Percentiles rank a stretch among this genome's conserved stretches.
These are phyloP conservation scores for Candida albicans DNA, from an alignment of 1,139 yeast species.

Conservation along the genomic window DNA sequence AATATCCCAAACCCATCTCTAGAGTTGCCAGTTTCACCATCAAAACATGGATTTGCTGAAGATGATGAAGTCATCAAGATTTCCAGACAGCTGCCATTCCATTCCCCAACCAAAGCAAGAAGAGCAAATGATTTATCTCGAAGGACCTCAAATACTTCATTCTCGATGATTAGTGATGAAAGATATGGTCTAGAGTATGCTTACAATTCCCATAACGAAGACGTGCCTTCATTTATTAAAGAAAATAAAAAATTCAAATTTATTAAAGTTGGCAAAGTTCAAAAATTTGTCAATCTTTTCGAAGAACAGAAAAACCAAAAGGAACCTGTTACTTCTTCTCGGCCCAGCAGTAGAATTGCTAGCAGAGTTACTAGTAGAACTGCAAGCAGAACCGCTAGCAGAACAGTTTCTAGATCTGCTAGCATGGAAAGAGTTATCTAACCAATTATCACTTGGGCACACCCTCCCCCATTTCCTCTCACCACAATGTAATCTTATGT, in stretches of 20 bases:
- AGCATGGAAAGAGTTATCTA: not conserved
- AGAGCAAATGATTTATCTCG: slow-evolving; percentile 16
- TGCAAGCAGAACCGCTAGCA: not conserved
- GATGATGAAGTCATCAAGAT: slow-evolving; percentile 10
- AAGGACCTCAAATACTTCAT: slow-evolving; percentile 22
- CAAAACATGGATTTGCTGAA: slow-evolving; percentile 4
- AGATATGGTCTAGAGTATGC: slow-evolving; percentile 32
- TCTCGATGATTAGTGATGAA: slow-evolving; percentile 24
- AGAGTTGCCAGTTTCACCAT: slow-evolving; percentile 8
- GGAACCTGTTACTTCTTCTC: slow-evolving; percentile 1
- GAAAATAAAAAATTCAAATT: slow-evolving; percentile 47
- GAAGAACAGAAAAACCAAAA: slow-evolving; percentile 30
- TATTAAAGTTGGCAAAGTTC: slow-evolving; percentile 51
- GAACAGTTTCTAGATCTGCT: not conserved
- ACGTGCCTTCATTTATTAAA: slow-evolving; percentile 42
- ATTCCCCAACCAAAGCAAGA: slow-evolving; percentile 18
- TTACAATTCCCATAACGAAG: slow-evolving; percentile 27
- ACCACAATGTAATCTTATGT: not conserved
- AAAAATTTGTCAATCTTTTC: slow-evolving; percentile 46
- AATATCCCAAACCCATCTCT: not conserved
- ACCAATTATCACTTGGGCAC: not conserved
- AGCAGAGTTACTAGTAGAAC: slow-evolving; percentile 5
- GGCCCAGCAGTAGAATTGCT: slow-evolving; percentile 5
- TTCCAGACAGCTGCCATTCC: slow-evolving; percentile 13
- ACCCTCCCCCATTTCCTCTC: not conserved